phyloP scores from a whole-genome alignment of 495 filamentous ascomycete species.

The Lophiostoma macrostomum region DNA sequence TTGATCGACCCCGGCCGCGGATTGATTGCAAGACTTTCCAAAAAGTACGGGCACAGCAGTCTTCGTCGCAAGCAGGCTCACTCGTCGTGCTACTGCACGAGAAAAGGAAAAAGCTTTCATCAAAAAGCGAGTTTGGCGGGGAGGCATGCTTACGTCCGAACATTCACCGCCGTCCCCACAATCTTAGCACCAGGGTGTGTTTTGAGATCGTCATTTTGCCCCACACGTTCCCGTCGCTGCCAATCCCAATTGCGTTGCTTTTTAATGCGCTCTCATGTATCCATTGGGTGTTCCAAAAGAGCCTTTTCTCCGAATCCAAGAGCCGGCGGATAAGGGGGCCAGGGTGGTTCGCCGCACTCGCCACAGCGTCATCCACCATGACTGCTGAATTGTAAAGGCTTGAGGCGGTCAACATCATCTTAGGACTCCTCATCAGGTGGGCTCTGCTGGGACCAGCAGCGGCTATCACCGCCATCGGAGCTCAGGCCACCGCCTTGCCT shows the following conservation, averaged over 20 bases:
- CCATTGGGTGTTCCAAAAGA: not conserved
- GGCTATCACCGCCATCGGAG: slow-evolving; percentile 4
- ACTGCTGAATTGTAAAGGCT: not conserved
- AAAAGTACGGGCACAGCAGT: not conserved
- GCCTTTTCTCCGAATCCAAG: not conserved
- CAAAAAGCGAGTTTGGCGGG: not conserved
- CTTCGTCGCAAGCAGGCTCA: too few species aligned
- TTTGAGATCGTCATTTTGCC: slow-evolving; percentile 22
- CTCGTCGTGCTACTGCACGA: too few species aligned
- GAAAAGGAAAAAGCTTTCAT: not conserved
- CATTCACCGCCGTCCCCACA: slow-evolving; percentile 9
- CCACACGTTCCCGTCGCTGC: slow-evolving; percentile 28
- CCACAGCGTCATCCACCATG: not conserved
- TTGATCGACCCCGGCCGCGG: not conserved
- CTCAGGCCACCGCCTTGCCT: not conserved
- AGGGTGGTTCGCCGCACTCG: not conserved
- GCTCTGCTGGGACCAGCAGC: not conserved
- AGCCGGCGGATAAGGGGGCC: not conserved
- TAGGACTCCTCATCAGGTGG: slow-evolving; percentile 1
- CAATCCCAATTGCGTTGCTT: not conserved
- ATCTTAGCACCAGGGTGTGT: not conserved
- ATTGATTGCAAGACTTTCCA: not conserved
- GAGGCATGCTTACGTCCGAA: slow-evolving; percentile 14
- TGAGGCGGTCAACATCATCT: not conserved
- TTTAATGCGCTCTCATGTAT: not conserved